Percentiles rank a stretch among this genome's conserved stretches.
Conservation (phyloP, 2,329 filamentous ascomycete species). For the Aphanocladium album region DNA sequence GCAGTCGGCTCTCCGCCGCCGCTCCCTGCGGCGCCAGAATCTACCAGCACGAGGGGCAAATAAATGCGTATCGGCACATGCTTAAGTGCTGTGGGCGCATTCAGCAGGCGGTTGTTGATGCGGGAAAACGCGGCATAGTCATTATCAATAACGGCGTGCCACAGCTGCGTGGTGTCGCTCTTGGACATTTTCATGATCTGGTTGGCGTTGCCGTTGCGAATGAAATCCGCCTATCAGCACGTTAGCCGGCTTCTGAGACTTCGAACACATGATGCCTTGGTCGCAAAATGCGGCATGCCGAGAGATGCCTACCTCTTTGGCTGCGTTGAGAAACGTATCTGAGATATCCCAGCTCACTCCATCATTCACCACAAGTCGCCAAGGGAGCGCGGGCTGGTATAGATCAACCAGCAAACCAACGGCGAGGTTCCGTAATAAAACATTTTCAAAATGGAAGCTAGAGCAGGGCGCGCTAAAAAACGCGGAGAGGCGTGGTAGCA, state of each 20-base stretch:
- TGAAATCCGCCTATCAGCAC: conserved; percentile 65
- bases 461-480: conserved; percentile 52
- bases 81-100: conserved; percentile 66
- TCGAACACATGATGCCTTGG: too few species aligned
- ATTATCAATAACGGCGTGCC: conserved; percentile 74
- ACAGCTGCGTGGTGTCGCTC: conserved; percentile 75
- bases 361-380: conserved; percentile 50
- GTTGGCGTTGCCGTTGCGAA: conserved; percentile 82
- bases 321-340: conserved; percentile 60
- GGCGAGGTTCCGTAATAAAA: conserved; percentile 49
- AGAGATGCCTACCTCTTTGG: conserved; percentile 49
- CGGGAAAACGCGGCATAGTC: conserved; percentile 67
- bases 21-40: conserved; percentile 25
- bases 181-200: conserved; percentile 86
- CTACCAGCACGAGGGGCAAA: conserved; percentile 61
- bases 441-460: conserved; percentile 53
- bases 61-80: conserved; percentile 88
- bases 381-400: conserved; percentile 50
- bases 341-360: conserved; percentile 55
- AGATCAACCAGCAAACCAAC: conserved; percentile 52
- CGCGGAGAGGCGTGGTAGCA: conserved; percentile 49
- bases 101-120: conserved; percentile 72
- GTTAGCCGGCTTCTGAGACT: background rate
- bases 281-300: background rate
- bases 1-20: conserved; percentile 12